Evolutionary conservation across 805 yeast species (phyloP).

Genomic region (Pichia heedii): DNA sequence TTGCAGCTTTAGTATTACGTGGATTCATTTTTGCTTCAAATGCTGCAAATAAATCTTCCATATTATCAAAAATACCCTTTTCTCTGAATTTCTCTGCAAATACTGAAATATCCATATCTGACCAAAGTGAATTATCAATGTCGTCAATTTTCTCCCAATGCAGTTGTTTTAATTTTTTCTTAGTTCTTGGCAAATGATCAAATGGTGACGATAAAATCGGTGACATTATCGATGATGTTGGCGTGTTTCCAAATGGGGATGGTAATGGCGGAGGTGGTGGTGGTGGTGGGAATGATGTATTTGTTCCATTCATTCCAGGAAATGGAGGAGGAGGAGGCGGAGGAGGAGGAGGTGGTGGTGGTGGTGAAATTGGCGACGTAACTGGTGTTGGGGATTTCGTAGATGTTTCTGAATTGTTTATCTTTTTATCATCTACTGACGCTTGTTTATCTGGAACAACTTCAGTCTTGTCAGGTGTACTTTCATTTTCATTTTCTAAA

Average conservation of each 20-base stretch:
- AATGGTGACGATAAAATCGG: slow-evolving; percentile 27
- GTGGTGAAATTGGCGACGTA: slow-evolving; percentile 12
- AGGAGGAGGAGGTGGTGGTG: slow-evolving; percentile 21
- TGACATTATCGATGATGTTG: slow-evolving; percentile 9
- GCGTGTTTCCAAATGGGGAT: slow-evolving; percentile 17
- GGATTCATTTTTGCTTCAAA: slow-evolving; percentile 51
- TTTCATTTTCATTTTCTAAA: too few species aligned
- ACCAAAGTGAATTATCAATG: slow-evolving; percentile 84
- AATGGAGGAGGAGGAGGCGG: slow-evolving; percentile 27
- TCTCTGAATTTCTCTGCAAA: slow-evolving; percentile 56
- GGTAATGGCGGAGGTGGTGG: slow-evolving; percentile 27
- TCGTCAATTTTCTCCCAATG: slow-evolving; percentile 94
- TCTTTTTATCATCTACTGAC: too few species aligned
- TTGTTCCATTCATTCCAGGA: slow-evolving; percentile 17
- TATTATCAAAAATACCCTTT: slow-evolving; percentile 73
- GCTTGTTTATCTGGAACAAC: too few species aligned
- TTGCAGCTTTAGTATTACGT: slow-evolving; percentile 34
- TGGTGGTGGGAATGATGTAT: slow-evolving; percentile 26
- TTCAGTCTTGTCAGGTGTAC: too few species aligned
- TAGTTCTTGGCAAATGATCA: slow-evolving; percentile 57
- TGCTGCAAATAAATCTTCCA: slow-evolving; percentile 83
- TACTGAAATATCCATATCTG: slow-evolving; percentile 47
- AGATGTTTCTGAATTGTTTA: neutral
- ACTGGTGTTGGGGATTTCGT: too few species aligned
- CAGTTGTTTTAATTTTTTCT: slow-evolving; percentile 77